Base-by-base conservation (phyloP, 768 basidiomycete species). In the Pleurotus djamor region DNA sequence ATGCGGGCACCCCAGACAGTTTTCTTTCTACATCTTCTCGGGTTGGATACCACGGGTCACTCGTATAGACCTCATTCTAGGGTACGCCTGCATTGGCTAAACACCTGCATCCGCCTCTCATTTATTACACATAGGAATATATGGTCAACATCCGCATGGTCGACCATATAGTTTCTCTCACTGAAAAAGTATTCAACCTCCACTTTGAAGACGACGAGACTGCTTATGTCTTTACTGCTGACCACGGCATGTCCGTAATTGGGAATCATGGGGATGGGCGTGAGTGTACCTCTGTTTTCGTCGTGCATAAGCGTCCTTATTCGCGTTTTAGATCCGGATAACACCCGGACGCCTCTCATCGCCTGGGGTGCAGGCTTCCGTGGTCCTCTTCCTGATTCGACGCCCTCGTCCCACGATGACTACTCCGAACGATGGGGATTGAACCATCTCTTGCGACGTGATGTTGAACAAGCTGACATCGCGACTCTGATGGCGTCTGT, bases 191-290 rank as follows among this genome's bases (percentile, higher is more conserved):
- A 2, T 68, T 94, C 17, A 68, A 71, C 0, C 75, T 83, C 4
- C 94, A 89, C 68, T 94, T 86, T 65, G 65, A 74, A 35, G 88
- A 91, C 59, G 74, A 84, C 17, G 83, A 88, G 58, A 93, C 91
- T 0, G 83, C 82, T 60, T 94, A 81, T 66, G 72, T 94, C 35
- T 94, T 92, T 68, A 94, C 90, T 2, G 91, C 93, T 0, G 93
- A 95, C 69, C 93, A 95, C 67, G 93, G 93, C 7, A 95, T 95
- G 93, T 91, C 89, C 4, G 82, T 78, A 35, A 88, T 92, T 57
- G 93, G 93, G 10, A 94, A 94, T 66, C 93, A 95, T 60, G 93
- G 93, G 4, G 93, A 95, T 61, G 93, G 93, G 38, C 86, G 91
- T 89, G 66, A 68, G 76, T 69, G 55, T 33, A 56, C 52, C 50